Base-by-base conservation (phyloP, 2,329 filamentous ascomycete species). In the Coniella lustricola region DNA sequence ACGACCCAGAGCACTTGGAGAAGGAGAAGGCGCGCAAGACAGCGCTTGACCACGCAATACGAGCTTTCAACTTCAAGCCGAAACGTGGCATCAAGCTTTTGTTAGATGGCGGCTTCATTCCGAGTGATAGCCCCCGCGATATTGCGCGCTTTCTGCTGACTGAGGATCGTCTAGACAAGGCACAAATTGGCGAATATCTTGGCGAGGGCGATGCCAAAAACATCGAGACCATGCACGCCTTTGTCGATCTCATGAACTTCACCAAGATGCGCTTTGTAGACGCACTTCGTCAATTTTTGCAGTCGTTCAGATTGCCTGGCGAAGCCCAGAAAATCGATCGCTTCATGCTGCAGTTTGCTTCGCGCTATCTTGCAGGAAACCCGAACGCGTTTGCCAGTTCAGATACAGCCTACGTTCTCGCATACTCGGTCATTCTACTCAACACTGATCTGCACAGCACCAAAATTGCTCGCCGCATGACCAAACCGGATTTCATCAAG, bases 281-380 rank as follows among this genome's bases (percentile, higher is more conserved):
- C 65, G 85, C 93, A 13, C 71, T 98, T 21, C 82, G 93, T 33
- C 84, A 89, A 50, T 98, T 98, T 60, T 72, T 98, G 12, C 93
- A 98, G 64, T 87, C 89, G 22, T 98, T 98, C 73, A 85, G 93
- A 54, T 73, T 98, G 13, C 93, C 93, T 0, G 93, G 93, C 52
- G 93, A 98, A 67, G 90, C 90, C 0, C 93, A 98, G 64, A 98
- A 98, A 72, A 98, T 98, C 57, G 93, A 98, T 80, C 87, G 93
- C 41, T 95, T 97, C 68, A 97, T 98, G 93, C 73, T 98, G 56
- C 98, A 98, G 65, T 98, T 97, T 68, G 93, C 93, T 9, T 91
- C 97, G 66, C 84, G 91, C 52, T 98, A 98, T 64, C 87, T 95
- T 44, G 85, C 84, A 52, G 90, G 90, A 25, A 98, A 98, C 58